A percentile compares a stretch with the other conserved stretches of the same genome.
phyloP scores from a whole-genome alignment of 108 stramenopile species.

The Stephanodiscus minutulus region DNA sequence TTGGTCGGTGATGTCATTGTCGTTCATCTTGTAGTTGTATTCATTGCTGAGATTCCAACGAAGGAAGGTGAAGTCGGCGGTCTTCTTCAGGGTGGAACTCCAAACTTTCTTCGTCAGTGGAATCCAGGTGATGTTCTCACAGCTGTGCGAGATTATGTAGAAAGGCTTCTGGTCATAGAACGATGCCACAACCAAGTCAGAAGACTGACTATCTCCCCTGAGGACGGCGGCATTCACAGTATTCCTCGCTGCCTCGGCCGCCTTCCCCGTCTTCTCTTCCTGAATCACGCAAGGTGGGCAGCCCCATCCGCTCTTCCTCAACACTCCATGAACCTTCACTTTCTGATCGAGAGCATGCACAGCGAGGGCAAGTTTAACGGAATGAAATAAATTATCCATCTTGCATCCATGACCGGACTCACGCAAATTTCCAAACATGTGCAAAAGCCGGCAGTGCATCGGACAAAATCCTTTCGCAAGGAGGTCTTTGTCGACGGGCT shows the following conservation, averaged over 20 bases:
- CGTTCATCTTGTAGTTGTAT: too few relatives aligned
- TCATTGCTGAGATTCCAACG: too few relatives aligned
- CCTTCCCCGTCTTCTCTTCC: conserved; percentile 6
- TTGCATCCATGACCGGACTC: conserved; percentile 9
- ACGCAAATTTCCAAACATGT: conserved; percentile 12
- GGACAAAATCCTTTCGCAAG: too few relatives aligned
- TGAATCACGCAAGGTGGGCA: conserved; percentile 15
- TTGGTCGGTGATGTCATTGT: too few relatives aligned
- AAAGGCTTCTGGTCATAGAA: too few relatives aligned
- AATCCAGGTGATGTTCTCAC: too few relatives aligned
- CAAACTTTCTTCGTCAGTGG: too few relatives aligned
- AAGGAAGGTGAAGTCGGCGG: too few relatives aligned
- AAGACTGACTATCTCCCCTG: not conserved
- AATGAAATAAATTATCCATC: conserved; percentile 20
- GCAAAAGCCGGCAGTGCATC: conserved; percentile 1
- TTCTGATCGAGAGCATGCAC: conserved; percentile 6
- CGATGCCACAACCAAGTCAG: too few relatives aligned
- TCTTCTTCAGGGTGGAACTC: too few relatives aligned
- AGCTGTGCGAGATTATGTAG: too few relatives aligned
- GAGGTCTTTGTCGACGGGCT: conserved; percentile 5
- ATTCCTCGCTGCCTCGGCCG: conserved; percentile 3
- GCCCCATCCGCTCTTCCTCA: conserved; percentile 10
- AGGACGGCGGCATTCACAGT: conserved; percentile 11
- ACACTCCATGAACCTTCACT: conserved; percentile 15
- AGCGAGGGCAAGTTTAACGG: too few relatives aligned